These are phyloP conservation scores for Ammopiptanthus mongolicus DNA, from an alignment of 306 rosid genomes.

Conservation along the genomic window DNA sequence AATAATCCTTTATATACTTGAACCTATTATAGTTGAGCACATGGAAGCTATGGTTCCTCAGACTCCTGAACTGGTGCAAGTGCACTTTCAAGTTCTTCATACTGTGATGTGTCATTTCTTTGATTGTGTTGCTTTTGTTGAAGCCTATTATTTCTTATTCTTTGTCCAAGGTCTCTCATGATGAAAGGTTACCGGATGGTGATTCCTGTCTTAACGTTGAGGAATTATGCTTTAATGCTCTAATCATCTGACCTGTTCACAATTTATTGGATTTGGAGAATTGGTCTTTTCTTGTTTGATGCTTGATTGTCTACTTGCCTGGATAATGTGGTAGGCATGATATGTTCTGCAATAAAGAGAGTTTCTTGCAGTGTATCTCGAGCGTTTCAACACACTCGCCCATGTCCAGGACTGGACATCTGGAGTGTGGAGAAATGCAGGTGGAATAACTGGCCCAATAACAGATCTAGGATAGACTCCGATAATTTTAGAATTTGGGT, in stretches of 20 bases:
- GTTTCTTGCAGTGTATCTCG: constrained; percentile 51
- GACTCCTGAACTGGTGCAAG: constrained; percentile 73
- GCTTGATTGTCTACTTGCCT: constrained; percentile 70
- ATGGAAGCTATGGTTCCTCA: constrained; percentile 90
- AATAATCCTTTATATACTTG: constrained; percentile 69
- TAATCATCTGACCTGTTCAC: constrained; percentile 43
- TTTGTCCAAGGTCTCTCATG: constrained; percentile 54
- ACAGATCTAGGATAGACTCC: too few relatives aligned
- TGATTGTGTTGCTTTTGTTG: constrained; percentile 64
- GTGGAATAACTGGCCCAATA: too few relatives aligned
- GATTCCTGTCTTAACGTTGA: constrained; percentile 74
- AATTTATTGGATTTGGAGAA: constrained; percentile 53
- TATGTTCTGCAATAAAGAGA: constrained; percentile 66
- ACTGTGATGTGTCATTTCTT: constrained; percentile 85
- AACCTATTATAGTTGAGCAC: constrained; percentile 76
- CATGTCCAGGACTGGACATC: too few relatives aligned
- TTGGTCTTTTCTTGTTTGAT: constrained; percentile 67
- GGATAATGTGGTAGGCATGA: constrained; percentile 45
- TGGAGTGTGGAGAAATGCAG: too few relatives aligned
- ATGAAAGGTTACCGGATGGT: constrained; percentile 52
- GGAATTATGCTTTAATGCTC: constrained; percentile 75
- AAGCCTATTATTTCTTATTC: constrained; percentile 86
- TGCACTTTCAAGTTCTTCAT: constrained; percentile 65
- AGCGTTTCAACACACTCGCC: too few relatives aligned
- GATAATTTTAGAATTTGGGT: too few relatives aligned